These are phyloP conservation scores for Podochytrium sp. DNA, from an alignment of 192 early-diverging fungal genomes.

Conservation along the genomic window DNA sequence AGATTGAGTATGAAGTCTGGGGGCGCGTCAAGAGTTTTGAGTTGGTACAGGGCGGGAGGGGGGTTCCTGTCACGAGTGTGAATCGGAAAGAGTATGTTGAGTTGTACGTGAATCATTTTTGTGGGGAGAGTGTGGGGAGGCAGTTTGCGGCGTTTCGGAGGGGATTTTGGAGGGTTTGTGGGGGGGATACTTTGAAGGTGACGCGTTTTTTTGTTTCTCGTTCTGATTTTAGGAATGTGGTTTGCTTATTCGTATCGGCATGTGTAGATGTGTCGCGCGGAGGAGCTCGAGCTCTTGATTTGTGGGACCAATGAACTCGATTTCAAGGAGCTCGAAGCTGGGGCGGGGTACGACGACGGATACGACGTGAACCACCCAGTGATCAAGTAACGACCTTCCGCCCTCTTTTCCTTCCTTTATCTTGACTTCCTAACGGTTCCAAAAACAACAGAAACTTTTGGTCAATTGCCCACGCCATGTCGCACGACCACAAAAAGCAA, in stretches of 20 bases:
- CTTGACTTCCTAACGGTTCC: constrained; percentile 38
- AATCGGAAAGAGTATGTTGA: constrained; percentile 56
- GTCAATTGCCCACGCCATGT: constrained; percentile 73
- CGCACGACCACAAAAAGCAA: constrained; percentile 66
- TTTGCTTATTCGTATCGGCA: background rate
- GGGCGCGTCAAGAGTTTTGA: constrained; percentile 52
- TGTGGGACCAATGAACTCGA: constrained; percentile 72
- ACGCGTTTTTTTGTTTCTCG: background rate
- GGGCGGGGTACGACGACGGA: constrained; percentile 84
- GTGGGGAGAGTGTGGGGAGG: constrained; percentile 38
- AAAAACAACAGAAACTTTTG: constrained; percentile 67
- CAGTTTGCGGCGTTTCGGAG: constrained; percentile 53
- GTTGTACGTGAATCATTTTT: constrained; percentile 55
- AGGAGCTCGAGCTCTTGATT: constrained; percentile 77
- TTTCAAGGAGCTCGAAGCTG: constrained; percentile 70
- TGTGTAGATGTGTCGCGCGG: constrained; percentile 57
- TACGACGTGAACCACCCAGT: constrained; percentile 67
- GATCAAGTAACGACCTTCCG: constrained; percentile 53
- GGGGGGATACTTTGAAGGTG: constrained; percentile 55
- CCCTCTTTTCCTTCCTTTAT: background rate
- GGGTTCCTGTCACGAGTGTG: constrained; percentile 57
- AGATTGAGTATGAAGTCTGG: constrained; percentile 71
- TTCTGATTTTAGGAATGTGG: background rate
- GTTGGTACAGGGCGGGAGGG: constrained; percentile 49
- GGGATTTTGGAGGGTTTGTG: constrained; percentile 59